Base-by-base conservation (phyloP, 495 filamentous ascomycete species). In the Aspergillus steynii region DNA sequence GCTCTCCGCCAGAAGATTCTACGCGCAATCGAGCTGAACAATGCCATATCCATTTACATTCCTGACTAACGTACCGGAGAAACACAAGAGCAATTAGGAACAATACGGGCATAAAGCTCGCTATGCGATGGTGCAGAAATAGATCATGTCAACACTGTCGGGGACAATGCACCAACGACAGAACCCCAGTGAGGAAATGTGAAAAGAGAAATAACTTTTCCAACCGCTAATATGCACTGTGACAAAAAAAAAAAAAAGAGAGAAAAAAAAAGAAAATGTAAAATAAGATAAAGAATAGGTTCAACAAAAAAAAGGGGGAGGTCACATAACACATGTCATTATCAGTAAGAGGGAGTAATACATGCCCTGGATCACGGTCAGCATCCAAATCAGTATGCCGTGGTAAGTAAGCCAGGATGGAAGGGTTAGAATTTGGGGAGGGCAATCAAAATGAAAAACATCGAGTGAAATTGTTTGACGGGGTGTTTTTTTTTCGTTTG, bases 321-420 rank as follows among this genome's bases (percentile, higher is more conserved):
- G 71, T 70, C 76, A 77, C 76, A 68, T 79, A 79, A 75, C 76
- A 77, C 76, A 77, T 79, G 75, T 79, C 76, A 79, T 79, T 75
- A 79, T 72, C 68, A 77, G 63, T 70, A 75, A 75, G 71, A 64
- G 62, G 60, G 67, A 77, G 74, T 79, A 79, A 77, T 79, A 79
- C 74, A 79, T 70, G 71, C 64, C 71, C 69, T 69, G 69, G 66
- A 59, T 68, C 53, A 60, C 47, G 42, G 59, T 59, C 45, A 63
- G 57, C 58, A 68, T 60, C 45, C 25, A 59, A 63, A 61, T 34
- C 42, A 29, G 56, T 52, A 61, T 59, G 60, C 62, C 55, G 63
- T 54, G 10, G 50, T 20, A 48, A 65, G 48, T 20, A 48, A 65
- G 48, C 66, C 59, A 67, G 64, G 62, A 59, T 66, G 64, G 64